Base-by-base conservation (phyloP, 768 basidiomycete species). In the Lepiota venenata region DNA sequence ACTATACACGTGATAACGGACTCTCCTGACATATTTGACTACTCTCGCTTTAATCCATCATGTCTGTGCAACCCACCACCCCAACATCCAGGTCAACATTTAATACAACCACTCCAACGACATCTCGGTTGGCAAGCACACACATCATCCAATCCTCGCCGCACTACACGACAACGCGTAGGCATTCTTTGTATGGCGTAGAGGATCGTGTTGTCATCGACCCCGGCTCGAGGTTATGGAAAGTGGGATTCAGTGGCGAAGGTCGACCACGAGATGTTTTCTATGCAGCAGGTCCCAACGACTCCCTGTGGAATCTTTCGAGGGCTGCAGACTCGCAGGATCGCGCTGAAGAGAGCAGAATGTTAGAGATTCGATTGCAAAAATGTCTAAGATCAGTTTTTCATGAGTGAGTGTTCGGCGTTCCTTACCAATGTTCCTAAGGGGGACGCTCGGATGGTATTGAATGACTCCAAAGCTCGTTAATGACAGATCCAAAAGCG, bases 211-310 rank as follows among this genome's bases (percentile, higher is more conserved):
- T 98, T 39, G 83, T 99, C 53, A 88, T 99, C 59, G 97, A 99
- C 68, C 88, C 94, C 20, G 97, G 97, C 16, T 93, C 91, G 43
- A 78, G 87, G 50, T 80, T 94, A 56, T 98, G 96, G 95, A 97
- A 95, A 72, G 91, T 95, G 10, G 97, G 97, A 2, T 98, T 98
- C 74, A 95, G 93, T 63, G 96, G 96, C 12, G 97, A 99, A 73
- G 85, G 93, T 3, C 79, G 84, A 56, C 94, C 97, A 8, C 72
- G 97, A 61, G 88, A 93, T 52, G 86, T 94, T n/a, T 90, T 96
- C 66, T 81, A 79, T 61, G 77, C 84, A 0, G 77, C 76, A 12
- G 65, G 71, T 12, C 62, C 70, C 27, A 69, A 64, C 11, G 61
- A 68, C 40, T 65, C 81, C 0, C 62, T 91, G 22, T 91, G 90